Evolutionary conservation across 441 rosid species (phyloP).

Genomic region (Corymbia citriodora): DNA sequence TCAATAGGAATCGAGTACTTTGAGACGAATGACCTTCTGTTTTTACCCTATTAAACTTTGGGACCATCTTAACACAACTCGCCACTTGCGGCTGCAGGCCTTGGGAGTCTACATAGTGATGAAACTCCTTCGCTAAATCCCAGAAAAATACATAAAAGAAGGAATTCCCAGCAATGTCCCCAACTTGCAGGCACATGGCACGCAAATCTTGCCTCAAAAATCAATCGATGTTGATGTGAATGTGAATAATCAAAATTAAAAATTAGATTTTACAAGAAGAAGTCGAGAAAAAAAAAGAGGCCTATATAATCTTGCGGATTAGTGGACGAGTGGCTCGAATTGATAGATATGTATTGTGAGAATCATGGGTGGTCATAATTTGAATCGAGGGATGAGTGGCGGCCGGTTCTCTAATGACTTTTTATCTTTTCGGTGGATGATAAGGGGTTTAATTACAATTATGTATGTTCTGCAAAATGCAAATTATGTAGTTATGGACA

Average conservation of each 20-base stretch:
- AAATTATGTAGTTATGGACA: neutral
- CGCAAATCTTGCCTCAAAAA: neutral
- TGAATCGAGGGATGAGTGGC: too few species aligned
- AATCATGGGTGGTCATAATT: neutral
- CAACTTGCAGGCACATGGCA: neutral
- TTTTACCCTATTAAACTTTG: too few species aligned
- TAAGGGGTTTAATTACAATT: neutral
- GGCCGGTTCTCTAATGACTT: too few species aligned
- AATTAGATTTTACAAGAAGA: neutral
- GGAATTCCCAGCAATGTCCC: neutral
- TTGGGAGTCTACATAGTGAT: neutral
- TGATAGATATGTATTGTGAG: too few species aligned
- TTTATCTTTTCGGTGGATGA: too few species aligned
- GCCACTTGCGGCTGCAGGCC: neutral
- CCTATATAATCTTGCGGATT: neutral
- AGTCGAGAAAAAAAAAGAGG: neutral
- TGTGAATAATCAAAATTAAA: neutral
- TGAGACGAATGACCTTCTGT: too few species aligned
- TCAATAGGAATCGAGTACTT: neutral
- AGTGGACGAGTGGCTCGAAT: neutral
- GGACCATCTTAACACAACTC: neutral
- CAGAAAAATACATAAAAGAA: neutral
- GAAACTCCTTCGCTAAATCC: neutral
- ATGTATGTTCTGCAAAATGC: neutral
- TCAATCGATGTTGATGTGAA: neutral